phyloP scores from a whole-genome alignment of 1,284 basidiomycete genomes.

The Filobasidium uniguttulatum region DNA sequence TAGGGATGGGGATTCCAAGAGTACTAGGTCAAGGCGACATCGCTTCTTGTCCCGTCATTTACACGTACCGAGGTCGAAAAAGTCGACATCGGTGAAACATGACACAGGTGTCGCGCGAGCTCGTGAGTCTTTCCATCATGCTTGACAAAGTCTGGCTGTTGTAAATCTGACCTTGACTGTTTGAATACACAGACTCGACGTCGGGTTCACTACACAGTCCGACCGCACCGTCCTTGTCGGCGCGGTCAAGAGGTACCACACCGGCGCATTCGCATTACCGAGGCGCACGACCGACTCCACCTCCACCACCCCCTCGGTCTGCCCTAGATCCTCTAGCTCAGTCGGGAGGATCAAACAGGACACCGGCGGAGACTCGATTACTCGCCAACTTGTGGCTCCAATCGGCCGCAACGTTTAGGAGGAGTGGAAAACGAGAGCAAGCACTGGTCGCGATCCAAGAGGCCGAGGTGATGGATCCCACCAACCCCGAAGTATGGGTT shows the following conservation, averaged over 20 bases:
- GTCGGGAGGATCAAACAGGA: slow-evolving; percentile 29
- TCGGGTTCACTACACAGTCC: no score
- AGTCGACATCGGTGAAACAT: background rate
- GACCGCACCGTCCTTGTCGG: no score
- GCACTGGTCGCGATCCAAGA: slow-evolving; percentile 84
- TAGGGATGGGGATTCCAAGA: no score
- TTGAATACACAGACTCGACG: no score
- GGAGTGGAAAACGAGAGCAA: slow-evolving; percentile 77
- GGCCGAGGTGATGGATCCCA: slow-evolving; percentile 76
- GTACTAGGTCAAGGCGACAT: no score
- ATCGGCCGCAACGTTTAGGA: slow-evolving; percentile 82
- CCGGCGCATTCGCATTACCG: slow-evolving; percentile 13
- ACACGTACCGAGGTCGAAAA: slow-evolving; percentile 22
- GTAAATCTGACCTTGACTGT: no score
- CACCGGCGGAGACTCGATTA: slow-evolving; percentile 53
- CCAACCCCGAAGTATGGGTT: slow-evolving; percentile 83
- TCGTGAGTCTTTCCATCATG: no score
- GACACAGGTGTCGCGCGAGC: background rate
- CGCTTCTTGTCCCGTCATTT: slow-evolving; percentile 29
- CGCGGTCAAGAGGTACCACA: slow-evolving; percentile 52
- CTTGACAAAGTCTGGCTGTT: no score
- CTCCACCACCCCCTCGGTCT: slow-evolving; percentile 21
- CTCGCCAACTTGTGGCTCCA: slow-evolving; percentile 84
- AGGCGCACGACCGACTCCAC: slow-evolving; percentile 13
- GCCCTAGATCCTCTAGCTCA: background rate